Base-by-base conservation (phyloP, 257 asterid genomes). In the Ocimum tenuiflorum region DNA sequence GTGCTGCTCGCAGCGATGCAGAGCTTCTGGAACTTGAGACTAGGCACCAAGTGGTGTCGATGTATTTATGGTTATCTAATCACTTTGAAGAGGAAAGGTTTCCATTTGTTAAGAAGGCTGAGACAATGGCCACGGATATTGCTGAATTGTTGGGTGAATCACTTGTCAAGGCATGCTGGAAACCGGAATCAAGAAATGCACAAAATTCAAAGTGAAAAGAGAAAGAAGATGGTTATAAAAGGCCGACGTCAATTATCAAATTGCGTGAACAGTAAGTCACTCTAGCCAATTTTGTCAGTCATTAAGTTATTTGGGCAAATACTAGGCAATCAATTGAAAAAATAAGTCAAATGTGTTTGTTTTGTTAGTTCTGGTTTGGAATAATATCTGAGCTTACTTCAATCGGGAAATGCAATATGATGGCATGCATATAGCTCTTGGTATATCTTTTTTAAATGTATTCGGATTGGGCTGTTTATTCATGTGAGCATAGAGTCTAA, bases 21-120 rank as follows among this genome's bases (percentile, higher is more conserved):
- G 99, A 92, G 86, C 97, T 92, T 67, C 77, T 89, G 83, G 99
- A 89, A 80, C 99, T 92, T 29, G 99, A 92, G 83, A 81, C 88
- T 10, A 83, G 83, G 85, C 96, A 92, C 79, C 96, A 89, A 79
- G 96, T 92, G 22, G 62, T 92, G 76, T 85, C 99, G 0, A 87
- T 88, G 96, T 92, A 92, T 77, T 69, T 89, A 54, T 92, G 99
- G 99, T 73, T 89, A 80, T 86, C 96, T 23, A 85, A 92, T 72
- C 99, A 92, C 65, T 89, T 91, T 50, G 88, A 83, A 55, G 81
- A 49, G 73, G 94, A 89, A 49, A 79, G 73, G 18, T 92, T 92
- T 76, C 98, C 98, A 4, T 89, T 54, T 77, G 76, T 73, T 42
- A 73, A 87, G 77, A 91, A 80, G 80, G 98, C 88, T 8, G 96